Base-by-base conservation (phyloP, 2,329 filamentous ascomycete species). In the Helminthosporium solani region DNA sequence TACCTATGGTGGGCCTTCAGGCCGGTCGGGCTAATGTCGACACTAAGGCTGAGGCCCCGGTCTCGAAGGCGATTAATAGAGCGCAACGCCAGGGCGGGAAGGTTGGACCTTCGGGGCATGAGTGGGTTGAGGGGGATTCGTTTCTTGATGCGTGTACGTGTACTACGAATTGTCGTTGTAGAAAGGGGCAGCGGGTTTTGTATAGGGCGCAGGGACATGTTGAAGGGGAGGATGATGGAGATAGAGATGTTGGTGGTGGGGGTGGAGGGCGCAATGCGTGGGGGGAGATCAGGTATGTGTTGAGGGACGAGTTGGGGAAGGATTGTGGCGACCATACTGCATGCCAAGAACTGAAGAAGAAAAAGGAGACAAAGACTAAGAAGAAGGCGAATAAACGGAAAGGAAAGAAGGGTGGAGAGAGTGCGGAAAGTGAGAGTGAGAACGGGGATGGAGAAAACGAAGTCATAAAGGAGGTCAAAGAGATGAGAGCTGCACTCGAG, bases 91-190 rank as follows among this genome's bases (percentile, higher is more conserved):
- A 33, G 5, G n/a, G 38, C 12, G 46, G 40, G 28, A 42, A 49
- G 31, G 51, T 44, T 11, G 53, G 56, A 0, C 53, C 55, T 1
- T 55, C 53, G 8, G 57, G 53, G 1, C 46, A 57, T 8, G 60
- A 60, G 37, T 63, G 61, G 60, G 15, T 57, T 9, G 43, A 54
- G 7, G 56, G 53, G 2, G 50, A 64, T 33, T 38, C 52, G 1
- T 65, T 58, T 30, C 57, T 67, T 1, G 62, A 66, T 34, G 61
- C 60, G 2, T 67, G 64, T 44, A 56, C 49, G 3, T 67, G 64
- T 42, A 64, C 62, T 1, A 61, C 52, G 7, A 50, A 51, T 12
- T 67, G 64, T 39, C 55, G 42, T 2, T 66, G 62, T 43, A 52
- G 62, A 9, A 61, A 63, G 27, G 60, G 61, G 1, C 56, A 63